phyloP scores from a whole-genome alignment of 2,329 filamentous ascomycete species.

The Fusarium redolens region DNA sequence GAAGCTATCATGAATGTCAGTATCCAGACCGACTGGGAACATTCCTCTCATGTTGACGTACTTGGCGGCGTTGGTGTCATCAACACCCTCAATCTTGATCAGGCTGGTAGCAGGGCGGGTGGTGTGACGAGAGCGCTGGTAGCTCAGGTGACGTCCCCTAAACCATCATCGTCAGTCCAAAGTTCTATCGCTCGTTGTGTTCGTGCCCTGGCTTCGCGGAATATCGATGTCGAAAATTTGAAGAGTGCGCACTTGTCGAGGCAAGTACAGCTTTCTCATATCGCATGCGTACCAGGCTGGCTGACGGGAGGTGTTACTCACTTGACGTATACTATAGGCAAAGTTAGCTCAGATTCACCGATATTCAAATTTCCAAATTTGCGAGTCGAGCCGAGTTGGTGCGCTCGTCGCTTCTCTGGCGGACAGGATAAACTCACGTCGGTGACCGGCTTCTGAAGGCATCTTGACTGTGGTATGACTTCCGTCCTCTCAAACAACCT shows the following conservation, averaged over 20 bases:
- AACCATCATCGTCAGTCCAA: conserved; percentile 47
- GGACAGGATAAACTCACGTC: conserved; percentile 73
- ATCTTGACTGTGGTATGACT: conserved; percentile 73
- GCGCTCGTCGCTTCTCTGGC: conserved; percentile 23
- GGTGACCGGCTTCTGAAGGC: conserved; percentile 89
- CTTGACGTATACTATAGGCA: conserved; percentile 82
- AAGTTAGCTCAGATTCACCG: conserved; percentile 52
- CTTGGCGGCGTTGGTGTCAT: conserved; percentile 88
- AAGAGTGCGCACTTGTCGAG: conserved; percentile 24
- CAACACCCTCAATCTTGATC: conserved; percentile 99
- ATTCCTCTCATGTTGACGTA: conserved; percentile 59
- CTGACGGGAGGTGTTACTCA: conserved; percentile 63
- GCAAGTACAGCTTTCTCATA: conserved; percentile 17
- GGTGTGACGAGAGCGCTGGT: conserved; percentile 94
- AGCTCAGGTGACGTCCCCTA: conserved; percentile 98
- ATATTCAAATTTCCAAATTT: conserved; percentile 31
- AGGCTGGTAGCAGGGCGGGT: conserved; percentile 91
- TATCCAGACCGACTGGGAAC: conserved; percentile 15
- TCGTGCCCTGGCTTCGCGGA: conserved; percentile 41
- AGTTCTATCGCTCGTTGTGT: conserved; percentile 35
- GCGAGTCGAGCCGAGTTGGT: conserved; percentile 5
- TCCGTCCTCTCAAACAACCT: conserved; percentile 61
- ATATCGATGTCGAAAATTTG: conserved; percentile 41
- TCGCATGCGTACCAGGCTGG: conserved; percentile 31
- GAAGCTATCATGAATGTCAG: conserved; percentile 68